Evolutionary conservation across 2,329 filamentous ascomycete genomes (phyloP), one percentile per base, ranked within the genome.

Genomic region (Cryphonectria naterciae): DNA sequence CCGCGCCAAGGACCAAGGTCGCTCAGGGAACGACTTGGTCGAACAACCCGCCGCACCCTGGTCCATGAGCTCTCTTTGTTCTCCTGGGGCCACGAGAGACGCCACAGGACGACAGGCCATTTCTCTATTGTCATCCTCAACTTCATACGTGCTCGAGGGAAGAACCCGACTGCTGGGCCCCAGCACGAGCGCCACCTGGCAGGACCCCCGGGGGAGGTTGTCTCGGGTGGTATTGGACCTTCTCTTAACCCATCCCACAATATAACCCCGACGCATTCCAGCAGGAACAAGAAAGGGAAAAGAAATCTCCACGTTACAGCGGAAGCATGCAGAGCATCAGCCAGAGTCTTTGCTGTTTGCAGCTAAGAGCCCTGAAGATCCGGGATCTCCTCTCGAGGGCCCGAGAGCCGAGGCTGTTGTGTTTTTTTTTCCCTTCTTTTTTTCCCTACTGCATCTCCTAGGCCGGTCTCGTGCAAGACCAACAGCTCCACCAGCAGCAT

Each of bases 401-500:
- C 52, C 54, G 54, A 58, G 28, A 58, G 39, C 61, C 61, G 61
- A 64, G 61, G 61, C 25, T 28, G 37, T 32, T 22, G 1, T 32
- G 25, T 58, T 13, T 10, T 49, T n/a, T 49, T n/a, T 17, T 3
- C 11, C 13, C 10, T 32, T 32, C 32, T 32, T 4, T 32, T 32
- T 32, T 32, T 32, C 32, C 32, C 32, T 43, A 22, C 43, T 46
- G 19, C 7, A 17, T 22, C 43, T 49, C 43, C 6, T 19, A 49
- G 19, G 5, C 43, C 43, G 17, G 19, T 7, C 54, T 58, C 54
- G 54, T 58, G 54, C 54, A n/a, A 10, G n/a, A 19, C 17, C 19
- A 28, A 4, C 15, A 54, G 43, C n/a, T n/a, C n/a, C 43, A 63
- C 35, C 52, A 65, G 62, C 62, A 66, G 52, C 54, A 62, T 56